phyloP scores from a whole-genome alignment of 2,329 filamentous ascomycete species.

The Aspergillus latus region DNA sequence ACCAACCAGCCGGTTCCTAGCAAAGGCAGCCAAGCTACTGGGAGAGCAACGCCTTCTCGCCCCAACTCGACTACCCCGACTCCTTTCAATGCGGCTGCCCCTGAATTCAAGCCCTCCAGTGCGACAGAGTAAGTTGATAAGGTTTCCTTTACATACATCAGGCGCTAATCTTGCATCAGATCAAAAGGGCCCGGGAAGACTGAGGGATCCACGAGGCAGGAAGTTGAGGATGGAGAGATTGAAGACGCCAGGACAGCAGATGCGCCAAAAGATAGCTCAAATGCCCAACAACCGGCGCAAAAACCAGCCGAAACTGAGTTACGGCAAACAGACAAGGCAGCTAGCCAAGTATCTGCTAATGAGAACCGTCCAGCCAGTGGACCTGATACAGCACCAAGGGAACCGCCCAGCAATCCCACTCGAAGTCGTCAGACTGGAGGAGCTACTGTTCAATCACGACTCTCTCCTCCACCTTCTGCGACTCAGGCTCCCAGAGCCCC shows the following conservation, averaged over 20 bases:
- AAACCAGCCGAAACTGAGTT: conserved; percentile 19
- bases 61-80: conserved; percentile 34
- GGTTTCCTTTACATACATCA: background rate
- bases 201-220: conserved; percentile 29
- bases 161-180: conserved; percentile 22
- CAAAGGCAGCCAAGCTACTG: conserved; percentile 20
- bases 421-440: conserved; percentile 17
- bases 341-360: conserved; percentile 11
- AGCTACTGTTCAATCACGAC: conserved; percentile 17
- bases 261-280: conserved; percentile 17
- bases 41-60: conserved; percentile 30
- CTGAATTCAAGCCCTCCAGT: conserved; percentile 41
- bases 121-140: conserved; percentile 36
- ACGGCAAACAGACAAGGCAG: conserved; percentile 15
- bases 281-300: conserved; percentile 12
- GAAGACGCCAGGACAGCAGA: conserved; percentile 48
- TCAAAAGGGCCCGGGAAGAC: conserved; percentile 27
- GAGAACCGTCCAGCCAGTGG: conserved; percentile 7
- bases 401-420: conserved; percentile 13
- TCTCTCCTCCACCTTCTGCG: conserved; percentile 21
- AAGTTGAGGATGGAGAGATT: conserved; percentile 49
- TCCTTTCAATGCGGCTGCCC: conserved; percentile 41
- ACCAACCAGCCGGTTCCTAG: conserved; percentile 25
- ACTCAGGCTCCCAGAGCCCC: conserved; percentile 31
- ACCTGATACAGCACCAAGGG: conserved; percentile 14